Evolutionary conservation across 441 rosid genomes (phyloP), one percentile per base, ranked within the genome.

Genomic region (Croton setiger): DNA sequence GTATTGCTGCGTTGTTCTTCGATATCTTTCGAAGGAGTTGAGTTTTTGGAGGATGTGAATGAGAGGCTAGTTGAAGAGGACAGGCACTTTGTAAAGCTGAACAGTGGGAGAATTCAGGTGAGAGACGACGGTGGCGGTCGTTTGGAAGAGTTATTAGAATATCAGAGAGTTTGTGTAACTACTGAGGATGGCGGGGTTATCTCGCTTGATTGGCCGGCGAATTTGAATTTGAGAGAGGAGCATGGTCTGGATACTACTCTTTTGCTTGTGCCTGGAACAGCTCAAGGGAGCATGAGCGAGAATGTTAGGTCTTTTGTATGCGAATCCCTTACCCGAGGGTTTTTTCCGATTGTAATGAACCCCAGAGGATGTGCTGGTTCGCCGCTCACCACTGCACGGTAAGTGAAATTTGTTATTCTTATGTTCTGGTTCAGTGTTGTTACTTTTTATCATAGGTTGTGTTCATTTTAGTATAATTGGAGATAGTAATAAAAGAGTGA

Each of bases 341-440:
- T 83, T 64, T 95, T 95, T 64, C 98, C 99, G n/a, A 82, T 95
- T 67, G 96, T 95, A 44, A 83, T 95, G 93, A 95, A 95, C 35
- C 99, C 99, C 45, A 89, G 99, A 82, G 99, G 99, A 18, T 95
- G 98, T 57, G 97, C 96, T 68, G 90, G 90, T 52, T 95, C 99
- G 1, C 99, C 99, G 0, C 87, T 95, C 62, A 92, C 96, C 60
- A 88, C 95, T 20, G 83, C 98, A 21, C 81, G 97, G 98, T 92
- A 75, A 73, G 87, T 75, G 49, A 39, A 36, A 60, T 44, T 39
- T n/a, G 14, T 11, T 6, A 36, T 21, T 14, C 21, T 14, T 64
- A 44, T 55, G 9, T 39, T 45, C 41, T 17, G 37, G 7, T 63
- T 1, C 8, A 5, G 8, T 31, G 13, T 5, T 33, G 31, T 35